A percentile compares a stretch with the other conserved stretches of the same genome.
phyloP scores from a whole-genome alignment of 257 asterid species.

The Rehmannia glutinosa region DNA sequence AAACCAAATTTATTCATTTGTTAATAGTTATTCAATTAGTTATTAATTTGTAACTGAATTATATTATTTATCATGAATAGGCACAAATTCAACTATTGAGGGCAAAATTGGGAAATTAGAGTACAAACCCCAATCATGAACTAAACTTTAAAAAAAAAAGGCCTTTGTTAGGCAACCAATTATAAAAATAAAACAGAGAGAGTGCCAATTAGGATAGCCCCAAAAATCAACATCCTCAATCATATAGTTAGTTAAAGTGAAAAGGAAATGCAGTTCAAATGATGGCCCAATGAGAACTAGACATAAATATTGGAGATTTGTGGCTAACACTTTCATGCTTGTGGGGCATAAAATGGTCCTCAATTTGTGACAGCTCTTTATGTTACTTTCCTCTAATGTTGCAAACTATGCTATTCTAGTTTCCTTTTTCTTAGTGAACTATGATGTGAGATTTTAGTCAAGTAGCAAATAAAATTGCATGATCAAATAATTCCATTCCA shows the following conservation, averaged over 20 bases:
- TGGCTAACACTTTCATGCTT: not conserved
- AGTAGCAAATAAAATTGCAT: not conserved
- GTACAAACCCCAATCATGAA: too few species aligned
- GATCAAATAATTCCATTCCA: not conserved
- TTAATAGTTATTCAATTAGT: too few species aligned
- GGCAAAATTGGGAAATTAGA: too few species aligned
- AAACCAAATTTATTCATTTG: too few species aligned
- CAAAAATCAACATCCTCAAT: not conserved
- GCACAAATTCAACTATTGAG: too few species aligned
- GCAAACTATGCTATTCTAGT: not conserved
- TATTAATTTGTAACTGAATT: too few species aligned
- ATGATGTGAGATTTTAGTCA: not conserved
- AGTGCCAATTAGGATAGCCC: too few species aligned
- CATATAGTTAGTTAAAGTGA: not conserved
- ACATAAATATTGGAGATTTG: not conserved
- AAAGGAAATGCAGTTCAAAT: constrained; percentile 3
- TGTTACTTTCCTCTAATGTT: not conserved
- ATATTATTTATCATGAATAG: too few species aligned
- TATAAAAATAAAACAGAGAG: not conserved
- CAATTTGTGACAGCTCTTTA: not conserved
- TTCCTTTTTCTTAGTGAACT: not conserved
- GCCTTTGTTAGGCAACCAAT: not conserved
- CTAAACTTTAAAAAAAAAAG: not conserved
- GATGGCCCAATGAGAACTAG: not conserved
- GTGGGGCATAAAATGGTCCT: not conserved